These are phyloP conservation scores for Canna indica DNA, from an alignment of 176 grass and related monocot species.

Conservation along the genomic window DNA sequence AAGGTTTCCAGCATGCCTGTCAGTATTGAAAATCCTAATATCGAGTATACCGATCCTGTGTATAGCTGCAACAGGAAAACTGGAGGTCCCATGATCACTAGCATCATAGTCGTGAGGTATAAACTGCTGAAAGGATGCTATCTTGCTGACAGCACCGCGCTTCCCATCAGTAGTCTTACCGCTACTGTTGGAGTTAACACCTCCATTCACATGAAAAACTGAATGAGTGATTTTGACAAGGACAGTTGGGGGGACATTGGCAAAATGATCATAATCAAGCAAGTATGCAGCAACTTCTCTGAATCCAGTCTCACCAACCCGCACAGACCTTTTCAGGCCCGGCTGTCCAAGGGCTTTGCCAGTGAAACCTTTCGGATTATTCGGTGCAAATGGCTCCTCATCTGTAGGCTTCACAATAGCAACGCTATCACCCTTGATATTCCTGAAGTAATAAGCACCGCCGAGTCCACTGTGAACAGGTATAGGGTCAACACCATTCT, in stretches of 20 bases:
- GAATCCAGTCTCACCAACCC: slow-evolving; percentile 60
- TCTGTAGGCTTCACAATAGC: slow-evolving; percentile 80
- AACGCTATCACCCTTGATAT: slow-evolving; percentile 49
- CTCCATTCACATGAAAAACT: slow-evolving; percentile 58
- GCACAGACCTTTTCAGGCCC: slow-evolving; percentile 59
- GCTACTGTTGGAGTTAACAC: neutral
- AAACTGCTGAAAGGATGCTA: slow-evolving; percentile 64
- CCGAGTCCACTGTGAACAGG: slow-evolving; percentile 50
- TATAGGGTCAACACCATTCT: slow-evolving; percentile 45
- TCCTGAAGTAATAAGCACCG: slow-evolving; percentile 67
- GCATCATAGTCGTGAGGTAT: slow-evolving; percentile 79
- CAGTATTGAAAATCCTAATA: slow-evolving; percentile 73
- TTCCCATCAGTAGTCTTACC: slow-evolving; percentile 24
- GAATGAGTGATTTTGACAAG: slow-evolving; percentile 64
- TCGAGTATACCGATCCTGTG: slow-evolving; percentile 85
- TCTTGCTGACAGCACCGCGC: slow-evolving; percentile 42
- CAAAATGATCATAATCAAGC: slow-evolving; percentile 49
- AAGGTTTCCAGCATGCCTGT: slow-evolving; percentile 73
- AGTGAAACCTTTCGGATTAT: slow-evolving; percentile 76
- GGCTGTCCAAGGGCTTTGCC: slow-evolving; percentile 70
- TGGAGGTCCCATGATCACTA: slow-evolving; percentile 67
- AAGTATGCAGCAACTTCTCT: slow-evolving; percentile 75
- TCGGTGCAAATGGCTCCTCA: slow-evolving; percentile 76
- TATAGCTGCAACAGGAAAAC: slow-evolving; percentile 57
- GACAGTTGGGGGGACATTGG: slow-evolving; percentile 61